Base-by-base conservation (phyloP, 2,329 filamentous ascomycete species). In the Lachnellula subtilissima region DNA sequence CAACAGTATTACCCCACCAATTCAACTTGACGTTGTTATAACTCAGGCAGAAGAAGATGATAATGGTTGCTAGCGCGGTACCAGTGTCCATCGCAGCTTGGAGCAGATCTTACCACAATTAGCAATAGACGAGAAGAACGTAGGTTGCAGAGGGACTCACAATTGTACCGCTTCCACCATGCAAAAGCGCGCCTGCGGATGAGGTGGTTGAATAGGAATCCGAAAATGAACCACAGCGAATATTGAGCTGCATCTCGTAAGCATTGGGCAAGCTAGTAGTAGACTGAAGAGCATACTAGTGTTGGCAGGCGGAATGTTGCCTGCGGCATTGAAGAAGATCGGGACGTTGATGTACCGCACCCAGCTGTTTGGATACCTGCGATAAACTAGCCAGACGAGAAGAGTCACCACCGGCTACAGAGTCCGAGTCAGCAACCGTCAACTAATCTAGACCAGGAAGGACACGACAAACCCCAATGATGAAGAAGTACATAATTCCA, bases 131-230 rank as follows among this genome's bases (percentile, higher is more conserved):
- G 11, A 23, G 19, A n/a, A 35, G 11, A 2, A 17, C 19, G 11
- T n/a, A 37, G 39, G 25, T 15, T 3, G 23, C 14, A 15, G 36
- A 36, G 22, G 19, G 14, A 47, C 48, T 46, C 23, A 52, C 50
- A 90, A 74, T 90, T 90, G 74, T 88, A 90, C 69, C 85, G 83
- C 71, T 87, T 74, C 87, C 87, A 90, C 87, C 87, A 90, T 39
- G 84, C 86, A 5, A 78, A 81, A 71, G 79, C 86, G 60, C 80
- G 78, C 55, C 84, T 77, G 68, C 82, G 81, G 68, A 89, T 80
- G 62, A 77, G 83, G 65, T 79, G 85, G 72, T 89, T 88, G 75
- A 89, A 89, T 46, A 85, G 60, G 53, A 81, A 78, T 12, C 87
- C 87, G 9, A 87, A 81, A 69, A 55, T 47, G 3, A 82, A 85